These are phyloP conservation scores for Podosphaera leucotricha DNA, from an alignment of 2,329 filamentous ascomycete genomes.

Conservation along the genomic window DNA sequence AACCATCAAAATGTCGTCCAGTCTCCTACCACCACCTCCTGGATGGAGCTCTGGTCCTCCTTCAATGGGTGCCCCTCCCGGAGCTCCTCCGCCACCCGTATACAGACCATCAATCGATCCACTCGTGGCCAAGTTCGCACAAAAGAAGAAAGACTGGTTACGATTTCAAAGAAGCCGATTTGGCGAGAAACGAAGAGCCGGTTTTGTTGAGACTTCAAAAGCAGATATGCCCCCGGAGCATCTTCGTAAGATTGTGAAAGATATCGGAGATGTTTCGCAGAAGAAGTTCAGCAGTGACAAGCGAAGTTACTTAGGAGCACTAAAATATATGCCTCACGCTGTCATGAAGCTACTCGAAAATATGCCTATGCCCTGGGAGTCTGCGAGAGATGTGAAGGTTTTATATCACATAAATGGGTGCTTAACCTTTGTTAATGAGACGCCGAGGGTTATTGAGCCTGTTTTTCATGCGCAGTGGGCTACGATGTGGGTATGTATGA, in stretches of 20 bases:
- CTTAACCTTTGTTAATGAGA: slow-evolving; percentile 88
- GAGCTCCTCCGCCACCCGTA: slow-evolving; percentile 56
- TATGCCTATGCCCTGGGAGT: slow-evolving; percentile 99
- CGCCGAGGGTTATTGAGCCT: slow-evolving; percentile 85
- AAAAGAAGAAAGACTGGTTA: slow-evolving; percentile 99
- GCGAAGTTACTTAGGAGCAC: slow-evolving; percentile 81
- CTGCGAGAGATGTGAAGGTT: slow-evolving; percentile 85
- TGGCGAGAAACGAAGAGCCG: slow-evolving; percentile 86
- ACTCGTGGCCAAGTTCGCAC: slow-evolving; percentile 77
- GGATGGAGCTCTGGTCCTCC: slow-evolving; percentile 34
- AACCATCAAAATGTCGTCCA: slow-evolving; percentile 26
- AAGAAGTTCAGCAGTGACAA: slow-evolving; percentile 99
- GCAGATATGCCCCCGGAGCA: slow-evolving; percentile 97
- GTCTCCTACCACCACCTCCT: slow-evolving; percentile 44
- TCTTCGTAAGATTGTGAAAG: slow-evolving; percentile 89
- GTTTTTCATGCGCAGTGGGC: slow-evolving; percentile 98
- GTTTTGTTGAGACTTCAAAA: slow-evolving; percentile 95
- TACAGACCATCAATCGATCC: slow-evolving; percentile 63
- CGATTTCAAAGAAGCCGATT: slow-evolving; percentile 78
- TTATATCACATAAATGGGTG: slow-evolving; percentile 97
- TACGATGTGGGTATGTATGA: slow-evolving; percentile 98
- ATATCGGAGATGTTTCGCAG: slow-evolving; percentile 97
- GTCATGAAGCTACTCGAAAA: slow-evolving; percentile 94
- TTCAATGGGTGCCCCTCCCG: slow-evolving; percentile 22
- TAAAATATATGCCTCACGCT: slow-evolving; percentile 99